Percentiles rank a stretch among this genome's conserved stretches.
Conservation (phyloP, 176 grass and related monocot species). For the Alopecurus myosuroides region DNA sequence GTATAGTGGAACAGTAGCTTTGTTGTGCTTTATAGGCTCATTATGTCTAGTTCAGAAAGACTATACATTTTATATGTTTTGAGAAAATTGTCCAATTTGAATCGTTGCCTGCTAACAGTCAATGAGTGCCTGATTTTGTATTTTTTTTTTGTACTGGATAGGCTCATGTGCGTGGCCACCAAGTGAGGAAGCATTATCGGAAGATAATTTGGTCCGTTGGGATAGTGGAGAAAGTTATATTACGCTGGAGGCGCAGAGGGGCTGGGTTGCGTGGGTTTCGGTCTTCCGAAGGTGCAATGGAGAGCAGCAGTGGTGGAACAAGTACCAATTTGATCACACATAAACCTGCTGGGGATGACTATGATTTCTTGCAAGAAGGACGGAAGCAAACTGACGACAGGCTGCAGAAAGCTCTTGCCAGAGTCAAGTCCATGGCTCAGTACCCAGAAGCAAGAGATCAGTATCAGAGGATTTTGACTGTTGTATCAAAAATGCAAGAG, state of each 20-base stretch:
- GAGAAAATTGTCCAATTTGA: not conserved
- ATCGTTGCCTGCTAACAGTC: not conserved
- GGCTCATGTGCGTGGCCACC: constrained; percentile 94
- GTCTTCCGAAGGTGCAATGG: constrained; percentile 38
- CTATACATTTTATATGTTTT: not conserved
- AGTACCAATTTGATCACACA: constrained; percentile 13
- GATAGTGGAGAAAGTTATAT: constrained; percentile 87
- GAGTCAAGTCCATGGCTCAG: constrained; percentile 89
- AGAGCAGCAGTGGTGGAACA: constrained; percentile 21
- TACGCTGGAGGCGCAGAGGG: constrained; percentile 76
- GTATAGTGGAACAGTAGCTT: not conserved
- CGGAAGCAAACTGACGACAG: constrained; percentile 66
- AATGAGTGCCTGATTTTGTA: not conserved
- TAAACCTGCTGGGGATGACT: constrained; percentile 50
- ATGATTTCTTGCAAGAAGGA: constrained; percentile 71
- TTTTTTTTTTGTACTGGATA: constrained; percentile 43
- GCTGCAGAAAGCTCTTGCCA: constrained; percentile 84
- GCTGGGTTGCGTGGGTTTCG: constrained; percentile 77
- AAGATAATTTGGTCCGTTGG: constrained; percentile 89
- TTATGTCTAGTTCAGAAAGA: not conserved
- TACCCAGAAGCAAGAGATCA: constrained; percentile 80
- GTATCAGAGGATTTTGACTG: constrained; percentile 70
- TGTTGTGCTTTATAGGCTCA: not conserved
- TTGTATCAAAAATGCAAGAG: constrained; percentile 78
- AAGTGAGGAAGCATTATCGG: constrained; percentile 90